Evolutionary conservation across 345 rosid genomes (phyloP).

Genomic region (Eucalyptus guilfoylei): DNA sequence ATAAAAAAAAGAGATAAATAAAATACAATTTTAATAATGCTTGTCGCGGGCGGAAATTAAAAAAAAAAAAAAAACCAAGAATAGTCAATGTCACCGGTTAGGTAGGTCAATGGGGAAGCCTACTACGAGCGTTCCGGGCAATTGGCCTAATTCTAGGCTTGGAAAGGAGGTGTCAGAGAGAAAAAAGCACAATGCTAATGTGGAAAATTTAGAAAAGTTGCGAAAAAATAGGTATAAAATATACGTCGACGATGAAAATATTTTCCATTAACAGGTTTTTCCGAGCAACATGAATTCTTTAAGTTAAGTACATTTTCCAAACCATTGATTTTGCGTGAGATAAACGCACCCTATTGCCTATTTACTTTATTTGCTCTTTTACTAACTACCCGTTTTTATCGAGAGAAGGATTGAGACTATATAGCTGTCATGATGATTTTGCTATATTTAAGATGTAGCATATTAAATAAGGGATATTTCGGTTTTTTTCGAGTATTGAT

Average conservation of each 20-base stretch:
- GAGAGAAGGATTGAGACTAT: not conserved
- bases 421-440: rapidly evolving
- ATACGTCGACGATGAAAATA: rapidly evolving
- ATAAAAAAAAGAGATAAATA: not conserved
- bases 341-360: rapidly evolving
- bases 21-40: not conserved
- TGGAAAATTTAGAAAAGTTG: not conserved
- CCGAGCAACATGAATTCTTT: not conserved
- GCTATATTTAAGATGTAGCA: not conserved
- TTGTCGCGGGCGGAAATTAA: not conserved
- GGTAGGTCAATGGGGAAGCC: not conserved
- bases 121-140: not conserved
- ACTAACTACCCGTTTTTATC: rapidly evolving
- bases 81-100: not conserved
- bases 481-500: not conserved
- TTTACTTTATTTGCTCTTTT: not conserved
- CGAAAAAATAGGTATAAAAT: not conserved
- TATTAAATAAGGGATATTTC: not conserved
- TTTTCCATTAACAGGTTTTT: not conserved
- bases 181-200: not conserved
- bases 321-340: not conserved
- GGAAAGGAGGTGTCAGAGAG: not conserved
- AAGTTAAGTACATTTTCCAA: not conserved
- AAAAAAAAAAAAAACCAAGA: not conserved
- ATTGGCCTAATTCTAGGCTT: not conserved